These are phyloP conservation scores for Ceraceosorus guamensis DNA, from an alignment of 1,284 basidiomycete species.

Conservation along the genomic window DNA sequence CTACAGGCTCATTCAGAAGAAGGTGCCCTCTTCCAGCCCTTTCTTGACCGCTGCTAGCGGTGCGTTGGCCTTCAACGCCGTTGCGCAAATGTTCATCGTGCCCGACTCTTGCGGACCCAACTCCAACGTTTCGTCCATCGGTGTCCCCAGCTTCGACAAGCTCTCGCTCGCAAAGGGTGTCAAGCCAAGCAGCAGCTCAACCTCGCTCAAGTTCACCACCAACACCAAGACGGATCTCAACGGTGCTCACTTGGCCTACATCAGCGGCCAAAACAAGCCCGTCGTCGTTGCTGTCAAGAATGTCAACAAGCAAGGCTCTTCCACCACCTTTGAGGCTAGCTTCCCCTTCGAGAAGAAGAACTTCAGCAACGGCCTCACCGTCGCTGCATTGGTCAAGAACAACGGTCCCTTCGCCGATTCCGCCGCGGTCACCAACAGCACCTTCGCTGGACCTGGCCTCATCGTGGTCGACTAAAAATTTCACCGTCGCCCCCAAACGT, in stretches of 20 bases:
- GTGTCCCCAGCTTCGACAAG: conserved; percentile 10
- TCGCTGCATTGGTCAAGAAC: conserved; percentile 13
- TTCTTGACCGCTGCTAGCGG: conserved; percentile 14
- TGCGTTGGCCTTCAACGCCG: conserved; percentile 17
- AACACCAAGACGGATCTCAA: not conserved
- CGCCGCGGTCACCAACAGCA: conserved; percentile 10
- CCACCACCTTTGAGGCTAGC: conserved; percentile 11
- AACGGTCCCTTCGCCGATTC: conserved; percentile 9
- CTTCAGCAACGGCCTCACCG: conserved; percentile 16
- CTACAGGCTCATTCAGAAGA: conserved; percentile 15
- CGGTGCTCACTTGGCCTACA: conserved; percentile 12
- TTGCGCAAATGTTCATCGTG: conserved; percentile 14
- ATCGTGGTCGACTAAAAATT: conserved; percentile 6
- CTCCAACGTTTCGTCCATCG: conserved; percentile 6
- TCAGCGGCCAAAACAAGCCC: conserved; percentile 15
- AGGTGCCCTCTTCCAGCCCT: conserved; percentile 17
- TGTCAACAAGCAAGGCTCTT: conserved; percentile 2
- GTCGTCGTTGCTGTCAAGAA: conserved; percentile 11
- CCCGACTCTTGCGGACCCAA: conserved; percentile 14
- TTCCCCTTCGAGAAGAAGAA: conserved; percentile 14
- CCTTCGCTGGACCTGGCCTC: conserved; percentile 9
- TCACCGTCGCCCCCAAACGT: not conserved
- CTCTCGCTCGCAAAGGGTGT: conserved; percentile 11
- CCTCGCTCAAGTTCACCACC: conserved; percentile 4
- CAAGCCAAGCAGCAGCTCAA: not conserved